phyloP scores from a whole-genome alignment of 257 asterid genomes.

The Voacanga thouarsii region DNA sequence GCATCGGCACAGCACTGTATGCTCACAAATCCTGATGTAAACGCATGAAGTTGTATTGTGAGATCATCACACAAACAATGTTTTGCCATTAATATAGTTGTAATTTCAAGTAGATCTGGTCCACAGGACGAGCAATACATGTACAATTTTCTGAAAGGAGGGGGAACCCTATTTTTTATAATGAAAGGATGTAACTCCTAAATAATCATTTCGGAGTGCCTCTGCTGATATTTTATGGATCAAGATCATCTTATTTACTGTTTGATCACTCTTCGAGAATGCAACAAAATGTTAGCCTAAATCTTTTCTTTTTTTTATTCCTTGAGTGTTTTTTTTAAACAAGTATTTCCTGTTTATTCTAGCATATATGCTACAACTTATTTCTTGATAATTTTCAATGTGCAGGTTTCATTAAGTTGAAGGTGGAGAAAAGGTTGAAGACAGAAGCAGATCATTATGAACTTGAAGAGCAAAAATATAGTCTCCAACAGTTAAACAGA shows the following conservation, averaged over 20 bases:
- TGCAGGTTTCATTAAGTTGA: neutral
- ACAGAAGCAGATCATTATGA: slow-evolving; percentile 2
- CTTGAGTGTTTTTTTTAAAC: neutral
- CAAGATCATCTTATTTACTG: neutral
- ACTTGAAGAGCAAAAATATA: neutral
- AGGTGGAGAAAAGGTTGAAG: neutral
- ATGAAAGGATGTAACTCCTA: neutral
- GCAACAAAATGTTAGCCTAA: neutral
- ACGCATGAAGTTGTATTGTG: slow-evolving; percentile 1
- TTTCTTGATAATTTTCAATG: too few species aligned
- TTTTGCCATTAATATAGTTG: neutral
- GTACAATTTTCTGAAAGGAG: neutral
- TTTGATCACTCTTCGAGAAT: neutral
- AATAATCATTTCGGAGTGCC: neutral
- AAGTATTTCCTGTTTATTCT: slow-evolving; percentile 2
- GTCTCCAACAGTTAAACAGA: neutral
- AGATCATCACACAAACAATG: neutral
- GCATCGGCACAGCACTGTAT: slow-evolving; percentile 40
- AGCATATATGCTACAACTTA: neutral
- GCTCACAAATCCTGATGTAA: slow-evolving; percentile 46
- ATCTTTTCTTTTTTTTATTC: neutral
- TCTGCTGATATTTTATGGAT: neutral
- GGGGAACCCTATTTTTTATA: neutral
- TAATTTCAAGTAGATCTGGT: neutral
- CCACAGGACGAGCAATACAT: neutral